Evolutionary conservation across 768 basidiomycete species (phyloP).

Genomic region (Leucocoprinus birnbaumii): DNA sequence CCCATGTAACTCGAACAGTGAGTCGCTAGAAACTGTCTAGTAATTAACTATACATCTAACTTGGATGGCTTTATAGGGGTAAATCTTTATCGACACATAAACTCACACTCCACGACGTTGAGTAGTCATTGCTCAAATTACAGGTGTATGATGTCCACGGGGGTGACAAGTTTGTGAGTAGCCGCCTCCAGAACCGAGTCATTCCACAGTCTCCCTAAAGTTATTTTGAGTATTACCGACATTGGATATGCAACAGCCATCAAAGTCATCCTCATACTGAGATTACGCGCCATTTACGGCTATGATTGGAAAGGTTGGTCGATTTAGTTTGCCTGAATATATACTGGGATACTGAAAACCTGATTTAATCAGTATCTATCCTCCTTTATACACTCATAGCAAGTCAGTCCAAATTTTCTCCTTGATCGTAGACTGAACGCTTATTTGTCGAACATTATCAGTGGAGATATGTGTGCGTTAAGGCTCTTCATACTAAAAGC

Average conservation of each 20-base stretch:
- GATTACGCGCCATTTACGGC: background rate
- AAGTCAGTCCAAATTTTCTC: background rate
- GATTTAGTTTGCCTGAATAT: no score
- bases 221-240: background rate
- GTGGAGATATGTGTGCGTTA: background rate
- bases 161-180: background rate
- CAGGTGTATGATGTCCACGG: background rate
- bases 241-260: background rate
- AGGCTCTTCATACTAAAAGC: background rate
- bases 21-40: background rate
- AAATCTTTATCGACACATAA: background rate
- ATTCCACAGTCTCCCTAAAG: background rate
- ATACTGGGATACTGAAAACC: no score
- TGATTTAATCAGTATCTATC: background rate
- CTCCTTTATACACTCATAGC: background rate
- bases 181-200: background rate
- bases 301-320: background rate
- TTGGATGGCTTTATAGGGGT: background rate
- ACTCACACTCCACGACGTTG: no score
- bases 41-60: no score
- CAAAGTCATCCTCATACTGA: background rate
- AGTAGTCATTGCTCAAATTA: background rate
- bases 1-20: background rate
- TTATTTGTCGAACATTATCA: background rate
- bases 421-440: no score